A percentile compares a stretch with the other conserved stretches of the same genome.
These are phyloP conservation scores for Physcomitrium patens DNA, from an alignment of 225 moss, liverwort and hornwort genomes.

Conservation along the genomic window DNA sequence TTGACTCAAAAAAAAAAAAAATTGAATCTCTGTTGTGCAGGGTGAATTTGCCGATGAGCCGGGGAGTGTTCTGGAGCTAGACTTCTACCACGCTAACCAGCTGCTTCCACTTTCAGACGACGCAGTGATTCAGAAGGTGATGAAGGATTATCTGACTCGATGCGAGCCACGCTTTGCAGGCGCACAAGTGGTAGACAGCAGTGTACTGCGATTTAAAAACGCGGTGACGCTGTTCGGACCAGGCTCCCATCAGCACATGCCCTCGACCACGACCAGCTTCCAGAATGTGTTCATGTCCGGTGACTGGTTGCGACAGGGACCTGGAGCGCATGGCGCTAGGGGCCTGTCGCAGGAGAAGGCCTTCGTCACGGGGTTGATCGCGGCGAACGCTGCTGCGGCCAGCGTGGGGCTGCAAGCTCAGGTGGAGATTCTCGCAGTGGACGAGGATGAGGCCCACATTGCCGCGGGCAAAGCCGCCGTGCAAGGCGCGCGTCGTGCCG, in stretches of 20 bases:
- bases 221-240: slow-evolving; percentile 67
- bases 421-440: slow-evolving; percentile 56
- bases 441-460: slow-evolving; percentile 61
- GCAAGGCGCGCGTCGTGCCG: slow-evolving; percentile 37
- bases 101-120: slow-evolving; percentile 59
- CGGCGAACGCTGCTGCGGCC: slow-evolving; percentile 56
- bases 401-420: slow-evolving; percentile 31
- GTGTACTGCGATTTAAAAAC: slow-evolving; percentile 64
- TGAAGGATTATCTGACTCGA: slow-evolving; percentile 46
- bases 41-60: slow-evolving; percentile 55
- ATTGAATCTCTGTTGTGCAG: slow-evolving; percentile 34
- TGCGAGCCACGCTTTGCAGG: slow-evolving; percentile 49
- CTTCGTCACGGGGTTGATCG: slow-evolving; percentile 60
- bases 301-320: slow-evolving; percentile 72
- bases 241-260: slow-evolving; percentile 72
- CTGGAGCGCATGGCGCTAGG: slow-evolving; percentile 58
- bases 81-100: slow-evolving; percentile 59
- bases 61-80: slow-evolving; percentile 65
- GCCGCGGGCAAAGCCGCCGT: slow-evolving; percentile 53
- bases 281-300: slow-evolving; percentile 65
- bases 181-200: slow-evolving; percentile 51
- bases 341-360: slow-evolving; percentile 71
- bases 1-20: not conserved
- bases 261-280: slow-evolving; percentile 56
- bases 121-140: slow-evolving; percentile 50